Evolutionary conservation across 345 rosid genomes (phyloP).

Genomic region (Murraya paniculata): DNA sequence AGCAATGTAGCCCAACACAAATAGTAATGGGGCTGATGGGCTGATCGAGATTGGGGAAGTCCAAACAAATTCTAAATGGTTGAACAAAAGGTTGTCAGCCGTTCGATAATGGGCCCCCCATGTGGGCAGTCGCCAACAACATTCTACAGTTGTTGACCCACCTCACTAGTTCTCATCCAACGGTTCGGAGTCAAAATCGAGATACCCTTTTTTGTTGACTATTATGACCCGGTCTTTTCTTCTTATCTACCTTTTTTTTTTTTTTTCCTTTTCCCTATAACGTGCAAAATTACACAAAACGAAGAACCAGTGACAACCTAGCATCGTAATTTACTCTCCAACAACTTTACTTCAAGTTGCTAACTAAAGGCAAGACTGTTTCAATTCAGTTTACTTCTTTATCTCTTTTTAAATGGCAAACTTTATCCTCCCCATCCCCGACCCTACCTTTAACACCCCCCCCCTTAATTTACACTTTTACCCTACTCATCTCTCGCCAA

Average conservation of each 20-base stretch:
- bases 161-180: constrained; percentile 17
- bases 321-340: background rate
- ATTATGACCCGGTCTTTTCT: background rate
- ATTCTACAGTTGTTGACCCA: constrained; percentile 25
- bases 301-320: background rate
- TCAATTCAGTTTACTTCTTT: constrained; percentile 5
- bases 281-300: background rate
- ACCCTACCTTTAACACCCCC: background rate
- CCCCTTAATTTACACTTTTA: background rate
- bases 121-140: background rate
- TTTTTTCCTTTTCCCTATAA: too few relatives aligned
- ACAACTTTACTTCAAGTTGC: background rate
- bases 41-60: background rate
- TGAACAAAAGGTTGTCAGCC: background rate
- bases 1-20: too few relatives aligned
- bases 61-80: background rate
- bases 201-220: background rate
- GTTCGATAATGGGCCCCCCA: background rate
- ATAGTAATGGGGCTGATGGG: too few relatives aligned
- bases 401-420: background rate
- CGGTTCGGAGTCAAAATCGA: constrained; percentile 6
- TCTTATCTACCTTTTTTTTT: too few relatives aligned
- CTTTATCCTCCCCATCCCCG: constrained; percentile 2
- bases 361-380: constrained; percentile 6
- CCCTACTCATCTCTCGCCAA: background rate